phyloP scores from a whole-genome alignment of 306 rosid species.

The Acacia confusa region DNA sequence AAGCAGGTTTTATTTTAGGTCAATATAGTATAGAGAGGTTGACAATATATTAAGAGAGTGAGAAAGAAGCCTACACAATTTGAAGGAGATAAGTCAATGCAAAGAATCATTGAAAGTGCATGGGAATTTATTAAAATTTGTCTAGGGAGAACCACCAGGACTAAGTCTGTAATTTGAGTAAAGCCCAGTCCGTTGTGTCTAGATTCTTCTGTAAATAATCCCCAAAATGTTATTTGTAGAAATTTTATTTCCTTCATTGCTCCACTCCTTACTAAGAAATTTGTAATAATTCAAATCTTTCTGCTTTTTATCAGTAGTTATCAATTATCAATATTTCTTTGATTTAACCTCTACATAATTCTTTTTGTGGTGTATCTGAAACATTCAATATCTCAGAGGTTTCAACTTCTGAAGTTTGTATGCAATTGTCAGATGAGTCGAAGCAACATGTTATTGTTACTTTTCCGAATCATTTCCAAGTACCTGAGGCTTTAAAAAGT shows the following conservation, averaged over 20 bases:
- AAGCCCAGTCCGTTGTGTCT: background rate
- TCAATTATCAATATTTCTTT: background rate
- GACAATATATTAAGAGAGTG: background rate
- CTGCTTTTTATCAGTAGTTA: background rate
- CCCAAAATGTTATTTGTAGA: background rate
- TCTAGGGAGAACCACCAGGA: background rate
- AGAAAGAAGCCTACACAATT: background rate
- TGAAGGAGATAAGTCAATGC: conserved; percentile 9
- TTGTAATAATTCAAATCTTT: conserved; percentile 2
- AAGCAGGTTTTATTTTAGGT: background rate
- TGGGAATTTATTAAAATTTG: background rate
- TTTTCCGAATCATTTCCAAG: conserved; percentile 80
- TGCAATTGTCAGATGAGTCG: conserved; percentile 41
- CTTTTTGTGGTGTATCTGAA: conserved; percentile 37
- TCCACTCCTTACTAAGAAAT: background rate
- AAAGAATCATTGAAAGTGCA: background rate
- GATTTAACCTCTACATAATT: background rate
- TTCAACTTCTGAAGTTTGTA: conserved; percentile 42
- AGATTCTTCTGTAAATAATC: conserved; percentile 11
- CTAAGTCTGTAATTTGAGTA: conserved; percentile 1
- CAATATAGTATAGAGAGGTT: background rate
- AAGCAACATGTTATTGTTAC: conserved; percentile 71
- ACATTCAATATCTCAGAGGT: conserved; percentile 49
- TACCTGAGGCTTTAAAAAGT: conserved; percentile 64
- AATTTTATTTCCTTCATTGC: background rate